These are phyloP conservation scores for Rhodotorula mucilaginosa DNA, from an alignment of 1,284 basidiomycete genomes.

Conservation along the genomic window DNA sequence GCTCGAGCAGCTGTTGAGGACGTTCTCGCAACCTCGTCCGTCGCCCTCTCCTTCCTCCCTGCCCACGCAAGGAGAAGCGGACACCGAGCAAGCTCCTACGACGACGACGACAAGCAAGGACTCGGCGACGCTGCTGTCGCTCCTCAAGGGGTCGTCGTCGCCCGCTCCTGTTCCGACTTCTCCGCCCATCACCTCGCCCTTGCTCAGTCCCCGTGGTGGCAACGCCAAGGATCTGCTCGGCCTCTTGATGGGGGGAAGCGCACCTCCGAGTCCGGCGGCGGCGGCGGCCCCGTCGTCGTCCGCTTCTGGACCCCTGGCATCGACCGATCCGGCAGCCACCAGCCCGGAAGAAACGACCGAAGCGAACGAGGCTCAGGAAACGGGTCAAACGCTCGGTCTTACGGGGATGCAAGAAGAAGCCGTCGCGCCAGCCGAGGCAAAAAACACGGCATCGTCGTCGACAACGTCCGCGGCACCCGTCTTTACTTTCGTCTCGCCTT, in stretches of 20 bases:
- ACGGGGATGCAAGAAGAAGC: not conserved
- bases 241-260: not conserved
- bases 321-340: too few species aligned
- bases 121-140: conserved; percentile 4
- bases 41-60: not conserved
- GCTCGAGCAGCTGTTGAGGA: conserved; percentile 1
- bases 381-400: not conserved
- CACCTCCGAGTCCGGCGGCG: not conserved
- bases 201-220: not conserved
- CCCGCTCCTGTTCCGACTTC: too few species aligned
- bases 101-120: not conserved
- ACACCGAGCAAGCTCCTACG: not conserved
- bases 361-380: not conserved
- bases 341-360: not conserved
- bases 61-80: not conserved
- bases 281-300: too few species aligned
- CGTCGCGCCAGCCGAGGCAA: not conserved
- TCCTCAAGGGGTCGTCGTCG: conserved; percentile 1
- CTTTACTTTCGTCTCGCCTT: conserved; percentile 28
- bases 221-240: conserved; percentile 11
- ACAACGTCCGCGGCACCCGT: not conserved
- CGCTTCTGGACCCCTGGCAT: too few species aligned
- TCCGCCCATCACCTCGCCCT: not conserved
- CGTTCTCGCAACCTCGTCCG: not conserved
- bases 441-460: not conserved